Conservation (phyloP, 768 basidiomycete species). For the Gymnopilus dilepis region DNA sequence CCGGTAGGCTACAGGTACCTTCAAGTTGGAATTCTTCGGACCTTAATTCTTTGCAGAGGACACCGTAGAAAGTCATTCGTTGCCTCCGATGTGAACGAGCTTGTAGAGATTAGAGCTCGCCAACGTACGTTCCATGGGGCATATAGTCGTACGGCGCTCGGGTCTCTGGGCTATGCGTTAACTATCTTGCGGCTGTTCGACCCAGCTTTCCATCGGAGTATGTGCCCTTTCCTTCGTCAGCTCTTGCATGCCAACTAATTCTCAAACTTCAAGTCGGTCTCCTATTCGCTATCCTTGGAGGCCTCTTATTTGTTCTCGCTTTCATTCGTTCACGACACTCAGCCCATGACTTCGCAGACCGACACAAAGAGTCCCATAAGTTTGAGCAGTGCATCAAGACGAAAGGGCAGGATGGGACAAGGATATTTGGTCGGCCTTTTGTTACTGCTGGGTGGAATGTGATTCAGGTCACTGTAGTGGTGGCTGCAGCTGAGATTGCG, state of each 20-base stretch:
- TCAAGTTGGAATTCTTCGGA: not conserved
- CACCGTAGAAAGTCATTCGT: conserved; percentile 53
- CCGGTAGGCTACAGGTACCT: not conserved
- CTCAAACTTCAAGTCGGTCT: conserved; percentile 50
- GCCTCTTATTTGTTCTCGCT: conserved; percentile 60
- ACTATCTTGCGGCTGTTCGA: conserved; percentile 84
- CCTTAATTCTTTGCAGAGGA: conserved; percentile 26
- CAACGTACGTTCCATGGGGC: conserved; percentile 86
- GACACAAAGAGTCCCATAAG: conserved; percentile 39
- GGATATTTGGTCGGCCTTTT: conserved; percentile 79
- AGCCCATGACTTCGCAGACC: conserved; percentile 79
- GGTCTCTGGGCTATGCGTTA: conserved; percentile 74
- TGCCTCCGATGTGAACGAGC: conserved; percentile 58
- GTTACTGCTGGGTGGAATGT: conserved; percentile 82
- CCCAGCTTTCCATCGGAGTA: conserved; percentile 71
- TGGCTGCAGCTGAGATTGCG: conserved; percentile 66
- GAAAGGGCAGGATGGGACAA: conserved; percentile 61
- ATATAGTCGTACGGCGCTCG: conserved; percentile 77
- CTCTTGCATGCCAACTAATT: conserved; percentile 4
- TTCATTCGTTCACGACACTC: conserved; percentile 69
- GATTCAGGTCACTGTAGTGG: conserved; percentile 60
- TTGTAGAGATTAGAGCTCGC: conserved; percentile 78
- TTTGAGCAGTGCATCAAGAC: conserved; percentile 52
- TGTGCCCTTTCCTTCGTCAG: conserved; percentile 28
- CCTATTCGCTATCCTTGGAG: conserved; percentile 66